phyloP scores from a whole-genome alignment of 305 asterid genomes.

The Ruellia speciosa region DNA sequence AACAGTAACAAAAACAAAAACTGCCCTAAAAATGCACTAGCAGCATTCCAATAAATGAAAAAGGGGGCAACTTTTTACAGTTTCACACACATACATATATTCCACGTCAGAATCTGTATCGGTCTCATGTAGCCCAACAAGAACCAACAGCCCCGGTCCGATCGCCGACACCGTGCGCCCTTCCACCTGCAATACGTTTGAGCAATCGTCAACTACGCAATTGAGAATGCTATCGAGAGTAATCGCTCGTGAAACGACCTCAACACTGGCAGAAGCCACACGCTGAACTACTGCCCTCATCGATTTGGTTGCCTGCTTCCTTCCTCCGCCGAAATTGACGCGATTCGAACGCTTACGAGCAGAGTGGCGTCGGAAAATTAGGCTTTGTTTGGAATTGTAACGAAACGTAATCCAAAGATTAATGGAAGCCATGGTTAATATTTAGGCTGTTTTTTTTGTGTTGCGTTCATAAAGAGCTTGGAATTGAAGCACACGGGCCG shows the following conservation, averaged over 20 bases:
- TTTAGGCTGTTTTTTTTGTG: background rate
- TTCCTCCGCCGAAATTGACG: conserved; percentile 21
- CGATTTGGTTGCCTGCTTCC: conserved; percentile 31
- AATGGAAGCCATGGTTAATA: conserved; percentile 21
- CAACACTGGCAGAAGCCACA: conserved; percentile 80
- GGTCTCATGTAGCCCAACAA: conserved; percentile 70
- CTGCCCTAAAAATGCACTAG: background rate
- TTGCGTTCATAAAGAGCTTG: background rate
- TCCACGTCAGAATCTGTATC: conserved; percentile 72
- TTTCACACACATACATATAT: conserved; percentile 40
- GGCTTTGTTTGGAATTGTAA: conserved; percentile 28
- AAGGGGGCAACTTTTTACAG: background rate
- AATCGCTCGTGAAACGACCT: conserved; percentile 32
- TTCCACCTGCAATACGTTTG: conserved; percentile 55
- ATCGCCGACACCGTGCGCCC: conserved; percentile 61
- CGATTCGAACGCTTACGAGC: conserved; percentile 25
- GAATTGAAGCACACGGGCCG: background rate
- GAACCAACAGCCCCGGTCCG: conserved; percentile 83
- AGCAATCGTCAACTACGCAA: conserved; percentile 18
- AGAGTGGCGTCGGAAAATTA: conserved; percentile 9
- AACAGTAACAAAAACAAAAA: conserved; percentile 17
- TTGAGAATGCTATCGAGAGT: background rate
- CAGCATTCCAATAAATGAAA: background rate
- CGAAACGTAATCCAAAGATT: conserved; percentile 19
- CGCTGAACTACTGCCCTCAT: conserved; percentile 92